Evolutionary conservation across 768 basidiomycete species (phyloP), one percentile per base, ranked within the genome.

Genomic region (Hygrocybe punicea): DNA sequence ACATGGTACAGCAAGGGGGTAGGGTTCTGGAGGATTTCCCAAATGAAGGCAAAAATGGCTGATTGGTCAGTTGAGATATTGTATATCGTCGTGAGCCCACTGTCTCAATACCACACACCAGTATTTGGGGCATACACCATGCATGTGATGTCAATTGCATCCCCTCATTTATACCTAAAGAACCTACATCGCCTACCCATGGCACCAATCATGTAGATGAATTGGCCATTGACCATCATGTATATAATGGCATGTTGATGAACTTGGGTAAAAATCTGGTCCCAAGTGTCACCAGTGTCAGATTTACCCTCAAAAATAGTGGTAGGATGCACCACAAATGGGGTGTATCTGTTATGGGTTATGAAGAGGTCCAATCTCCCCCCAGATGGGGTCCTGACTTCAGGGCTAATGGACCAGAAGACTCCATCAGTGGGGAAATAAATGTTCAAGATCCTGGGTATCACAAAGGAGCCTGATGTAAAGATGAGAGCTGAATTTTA

Each of bases 171-270:
- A 25, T 51, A 34, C 50, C 29, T 7, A 23, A 51, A 51, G 35
- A 33, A 34, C 35, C 50, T 36, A 21, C 50, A 36, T 35, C 24
- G 6, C 23, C 33, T 51, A 21, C 46, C 46, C 46, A 6, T 47
- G 17, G 46, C 46, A 47, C 46, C 46, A 14, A 47, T 47, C 46
- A 47, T 47, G 23, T 47, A 47, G 46, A 47, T 47, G 23, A 47
- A 47, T 19, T 47, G 46, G 24, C 46, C 46, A 6, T 47, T 47
- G 16, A n/a, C 16, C 17, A n/a, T 47, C 46, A 14, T n/a, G 6
- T 21, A 19, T 5, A n/a, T 47, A 4, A 4, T 17, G 46, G 46
- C 46, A 25, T 47, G 19, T 6, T n/a, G 4, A 21, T 4, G n/a
- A 47, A 47, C 4, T 24, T 47, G 46, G 3, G 6, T 47, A n/a